Evolutionary conservation across 116 monocot species (phyloP).

Genomic region (Papilionanthe hybrid): DNA sequence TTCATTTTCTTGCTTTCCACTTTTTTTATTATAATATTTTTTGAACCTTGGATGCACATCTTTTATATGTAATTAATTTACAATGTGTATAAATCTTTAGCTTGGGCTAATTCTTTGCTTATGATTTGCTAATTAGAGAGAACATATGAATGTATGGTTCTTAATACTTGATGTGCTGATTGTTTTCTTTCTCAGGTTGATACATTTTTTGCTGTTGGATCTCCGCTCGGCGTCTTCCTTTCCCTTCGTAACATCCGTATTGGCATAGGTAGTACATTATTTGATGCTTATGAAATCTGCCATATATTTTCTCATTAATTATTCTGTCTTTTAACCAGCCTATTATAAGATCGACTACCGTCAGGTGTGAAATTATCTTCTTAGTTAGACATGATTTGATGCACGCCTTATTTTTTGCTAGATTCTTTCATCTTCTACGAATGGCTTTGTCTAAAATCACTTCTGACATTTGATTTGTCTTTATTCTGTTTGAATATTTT

Average conservation of each 20-base stretch:
- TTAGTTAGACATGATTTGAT: neutral
- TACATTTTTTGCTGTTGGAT: slow-evolving; percentile 97
- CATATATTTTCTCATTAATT: neutral
- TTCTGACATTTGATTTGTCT: neutral
- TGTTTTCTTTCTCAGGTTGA: slow-evolving; percentile 57
- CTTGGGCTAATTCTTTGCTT: neutral
- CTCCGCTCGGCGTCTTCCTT: slow-evolving; percentile 95
- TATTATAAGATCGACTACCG: neutral
- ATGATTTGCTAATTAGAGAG: neutral
- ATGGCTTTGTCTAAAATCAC: neutral
- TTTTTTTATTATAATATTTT: neutral
- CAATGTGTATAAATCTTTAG: neutral
- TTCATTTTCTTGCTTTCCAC: neutral
- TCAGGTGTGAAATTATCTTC: neutral
- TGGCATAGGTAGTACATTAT: slow-evolving; percentile 66
- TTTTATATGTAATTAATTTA: neutral
- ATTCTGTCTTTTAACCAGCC: neutral
- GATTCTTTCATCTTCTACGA: neutral
- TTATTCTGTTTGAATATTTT: neutral
- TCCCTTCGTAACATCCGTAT: slow-evolving; percentile 85
- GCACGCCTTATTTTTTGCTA: neutral
- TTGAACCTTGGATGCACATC: neutral
- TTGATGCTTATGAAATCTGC: neutral
- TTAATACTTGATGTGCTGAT: slow-evolving; percentile 1
- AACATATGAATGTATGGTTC: neutral